These are phyloP conservation scores for Yarrowia bubula DNA, from an alignment of 805 yeast species.

Conservation along the genomic window DNA sequence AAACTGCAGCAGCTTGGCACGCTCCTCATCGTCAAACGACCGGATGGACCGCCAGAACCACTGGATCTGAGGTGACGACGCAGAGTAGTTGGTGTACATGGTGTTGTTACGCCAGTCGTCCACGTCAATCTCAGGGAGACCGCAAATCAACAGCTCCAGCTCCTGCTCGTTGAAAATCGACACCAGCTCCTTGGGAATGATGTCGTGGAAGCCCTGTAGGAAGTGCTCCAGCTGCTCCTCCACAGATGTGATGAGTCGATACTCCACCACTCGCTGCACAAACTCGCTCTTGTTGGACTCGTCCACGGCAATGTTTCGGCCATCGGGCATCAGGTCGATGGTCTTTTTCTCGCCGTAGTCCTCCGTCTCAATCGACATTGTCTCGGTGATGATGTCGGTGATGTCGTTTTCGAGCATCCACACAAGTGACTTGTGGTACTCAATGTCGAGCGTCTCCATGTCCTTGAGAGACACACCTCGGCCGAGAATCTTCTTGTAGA, in stretches of 20 bases:
- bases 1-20: constrained; percentile 91
- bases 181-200: constrained; percentile 78
- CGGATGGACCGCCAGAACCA: constrained; percentile 99
- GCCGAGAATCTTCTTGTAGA: constrained; percentile 82
- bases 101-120: constrained; percentile 94
- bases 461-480: constrained; percentile 81
- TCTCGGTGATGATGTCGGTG: constrained; percentile 91
- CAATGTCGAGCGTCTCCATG: constrained; percentile 89
- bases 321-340: constrained; percentile 79
- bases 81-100: constrained; percentile 70
- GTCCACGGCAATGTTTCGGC: constrained; percentile 80
- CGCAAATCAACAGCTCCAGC: constrained; percentile 85
- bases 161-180: constrained; percentile 94
- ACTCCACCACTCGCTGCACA: constrained; percentile 81
- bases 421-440: constrained; percentile 82
- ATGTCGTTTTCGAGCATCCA: constrained; percentile 98
- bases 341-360: constrained; percentile 87
- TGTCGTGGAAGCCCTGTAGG: constrained; percentile 73
- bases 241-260: constrained; percentile 77
- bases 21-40: constrained; percentile 88
- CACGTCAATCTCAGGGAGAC: constrained; percentile 93
- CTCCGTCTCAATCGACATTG: constrained; percentile 88
- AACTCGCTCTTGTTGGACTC: constrained; percentile 89
- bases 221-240: constrained; percentile 84
- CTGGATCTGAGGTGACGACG: constrained; percentile 80